phyloP scores from a whole-genome alignment of 306 rosid species.

The Pachyrhizus erosus region DNA sequence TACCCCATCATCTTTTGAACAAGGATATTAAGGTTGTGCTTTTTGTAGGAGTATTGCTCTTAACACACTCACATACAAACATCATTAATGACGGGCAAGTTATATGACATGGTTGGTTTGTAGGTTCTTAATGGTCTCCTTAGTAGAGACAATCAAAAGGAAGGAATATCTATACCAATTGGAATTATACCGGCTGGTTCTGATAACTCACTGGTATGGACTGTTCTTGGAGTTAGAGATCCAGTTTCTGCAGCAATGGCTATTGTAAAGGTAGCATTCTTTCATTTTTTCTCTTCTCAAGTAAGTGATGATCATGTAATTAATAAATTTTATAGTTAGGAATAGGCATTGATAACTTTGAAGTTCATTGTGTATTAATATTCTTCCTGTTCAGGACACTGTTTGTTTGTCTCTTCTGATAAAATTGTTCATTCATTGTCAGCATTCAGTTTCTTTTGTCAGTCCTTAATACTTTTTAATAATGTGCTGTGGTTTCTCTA shows the following conservation, averaged over 20 bases:
- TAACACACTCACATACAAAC: conserved; percentile 1
- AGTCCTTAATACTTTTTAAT: not conserved
- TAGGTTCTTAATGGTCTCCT: conserved; percentile 99
- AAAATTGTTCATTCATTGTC: conserved; percentile 10
- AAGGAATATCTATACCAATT: conserved; percentile 97
- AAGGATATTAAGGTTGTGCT: conserved; percentile 1
- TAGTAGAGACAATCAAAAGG: conserved; percentile 93
- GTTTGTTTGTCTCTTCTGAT: conserved; percentile 15
- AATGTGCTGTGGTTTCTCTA: not conserved
- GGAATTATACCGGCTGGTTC: conserved; percentile 99
- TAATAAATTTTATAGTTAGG: conserved; percentile 16
- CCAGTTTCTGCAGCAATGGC: conserved; percentile 98
- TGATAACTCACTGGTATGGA: conserved; percentile 97
- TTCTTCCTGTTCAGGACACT: not conserved
- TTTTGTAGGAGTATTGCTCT: conserved; percentile 24
- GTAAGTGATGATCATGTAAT: conserved; percentile 23
- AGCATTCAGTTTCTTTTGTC: not conserved
- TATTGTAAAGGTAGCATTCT: conserved; percentile 81
- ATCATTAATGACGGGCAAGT: conserved; percentile 4
- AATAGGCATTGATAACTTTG: conserved; percentile 22
- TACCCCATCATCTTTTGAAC: conserved; percentile 5
- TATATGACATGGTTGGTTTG: conserved; percentile 42
- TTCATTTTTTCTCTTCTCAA: conserved; percentile 15
- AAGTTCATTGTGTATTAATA: conserved; percentile 1
- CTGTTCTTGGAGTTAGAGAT: conserved; percentile 99